These are phyloP conservation scores for Kitagawia praeruptora DNA, from an alignment of 129 eudicot species.

Conservation along the genomic window DNA sequence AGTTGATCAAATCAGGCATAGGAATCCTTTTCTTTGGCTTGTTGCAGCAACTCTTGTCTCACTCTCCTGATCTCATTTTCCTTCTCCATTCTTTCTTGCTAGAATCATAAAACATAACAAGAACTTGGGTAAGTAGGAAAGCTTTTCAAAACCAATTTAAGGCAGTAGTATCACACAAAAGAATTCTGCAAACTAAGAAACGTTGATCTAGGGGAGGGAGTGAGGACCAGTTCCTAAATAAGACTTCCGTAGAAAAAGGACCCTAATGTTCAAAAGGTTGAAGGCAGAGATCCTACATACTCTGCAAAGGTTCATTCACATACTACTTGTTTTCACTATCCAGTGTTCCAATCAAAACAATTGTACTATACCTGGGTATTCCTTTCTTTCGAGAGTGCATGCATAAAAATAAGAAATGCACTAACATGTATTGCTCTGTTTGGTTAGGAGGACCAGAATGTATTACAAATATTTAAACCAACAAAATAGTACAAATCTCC, in stretches of 20 bases:
- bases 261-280: not conserved
- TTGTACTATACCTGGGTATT: not conserved
- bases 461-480: not conserved
- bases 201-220: not conserved
- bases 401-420: not conserved
- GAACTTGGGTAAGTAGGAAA: not conserved
- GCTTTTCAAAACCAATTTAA: not conserved
- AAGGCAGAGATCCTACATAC: not conserved
- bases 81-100: slow-evolving; percentile 68
- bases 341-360: not conserved
- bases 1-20: slow-evolving; percentile 30
- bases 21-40: slow-evolving; percentile 50
- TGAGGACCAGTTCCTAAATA: not conserved
- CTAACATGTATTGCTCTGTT: not conserved
- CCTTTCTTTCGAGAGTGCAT: not conserved
- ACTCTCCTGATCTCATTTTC: slow-evolving; percentile 67
- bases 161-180: not conserved
- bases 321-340: not conserved
- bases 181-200: not conserved
- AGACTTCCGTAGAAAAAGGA: not conserved
- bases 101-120: slow-evolving; percentile 9
- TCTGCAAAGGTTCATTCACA: not conserved
- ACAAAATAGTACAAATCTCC: not conserved
- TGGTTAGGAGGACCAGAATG: not conserved
- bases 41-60: slow-evolving; percentile 46